Base-by-base conservation (phyloP, 768 basidiomycete species). In the Boletus barrowsii region DNA sequence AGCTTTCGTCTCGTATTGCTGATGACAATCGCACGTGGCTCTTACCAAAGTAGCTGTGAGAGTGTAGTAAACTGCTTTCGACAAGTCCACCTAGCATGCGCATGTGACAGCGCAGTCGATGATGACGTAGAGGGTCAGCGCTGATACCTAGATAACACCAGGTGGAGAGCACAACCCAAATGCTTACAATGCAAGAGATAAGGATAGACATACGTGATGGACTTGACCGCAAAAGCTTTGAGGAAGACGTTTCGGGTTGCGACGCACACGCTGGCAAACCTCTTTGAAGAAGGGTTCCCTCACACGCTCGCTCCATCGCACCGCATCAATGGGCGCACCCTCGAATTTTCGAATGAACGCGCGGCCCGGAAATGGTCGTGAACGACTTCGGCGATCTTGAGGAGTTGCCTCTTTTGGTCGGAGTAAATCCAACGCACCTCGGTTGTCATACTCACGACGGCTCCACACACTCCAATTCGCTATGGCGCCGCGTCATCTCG, bases 251-350 rank as follows among this genome's bases (percentile, higher is more conserved):
- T 47, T 58, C 55, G 39, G 42, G 15, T 22, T 22, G 22, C 22
- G 22, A 22, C 22, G 22, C 22, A 22, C 22, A 22, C 22, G 22
- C 22, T 22, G 22, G 22, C 22, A 22, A 22, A 22, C 22, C 13
- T 20, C n/a, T 3, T 43, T 40, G 29, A 24, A 29, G 20, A 44
- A 22, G 40, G 11, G 6, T 5, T n/a, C 41, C 42, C 47, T 62
- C 63, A 35, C 63, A 63, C 63, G 51, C 42, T 45, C 7, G 53
- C 53, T 59, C 56, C 63, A 59, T 36, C 26, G 44, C 32, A 40
- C 49, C 54, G 22, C 49, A 51, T 39, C 22, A 4, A 37, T 51
- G 43, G n/a, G 24, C 13, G 35, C 58, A 58, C 58, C 58, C 63
- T 39, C 41, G 46, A 47, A 42, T 44, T 42, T 41, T 42, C 8